Evolutionary conservation across 192 early-diverging fungal genomes (phyloP), one percentile per base, ranked within the genome.

Genomic region (Entrophospora sp.): DNA sequence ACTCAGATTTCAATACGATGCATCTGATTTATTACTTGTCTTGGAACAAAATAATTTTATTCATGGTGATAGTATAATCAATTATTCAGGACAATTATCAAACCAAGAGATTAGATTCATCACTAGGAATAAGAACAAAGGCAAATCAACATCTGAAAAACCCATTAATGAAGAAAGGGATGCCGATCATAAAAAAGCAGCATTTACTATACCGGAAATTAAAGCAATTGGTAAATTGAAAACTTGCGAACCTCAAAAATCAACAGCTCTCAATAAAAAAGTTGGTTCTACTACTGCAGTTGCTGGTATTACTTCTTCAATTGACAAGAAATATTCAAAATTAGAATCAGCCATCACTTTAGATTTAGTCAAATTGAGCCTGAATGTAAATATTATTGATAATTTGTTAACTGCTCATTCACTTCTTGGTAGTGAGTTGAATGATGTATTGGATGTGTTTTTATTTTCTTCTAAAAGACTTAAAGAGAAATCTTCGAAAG

Each of bases 371-470:
- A 70, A 79, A 6, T 67, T 82, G 68, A 72, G 70, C 5, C 42
- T 87, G 40, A 78, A 83, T 52, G 87, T 87, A 30, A 80, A 83
- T 55, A 77, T 92, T 66, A 68, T 92, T 53, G 89, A 91, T 45
- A 86, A 89, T 64, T 72, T 92, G n/a, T 64, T 91, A 18, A 92
- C 88, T 1, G 80, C 89, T 3, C 89, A 91, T 38, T 85, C 84
- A 4, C 72, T 89, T 4, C 64, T 92, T 53, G 87, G 86, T 25
- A 81, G 74, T 25, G 91, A 92, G 75, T 55, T 88, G 32, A 91
- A 83, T 66, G 91, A 92, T 57, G 66, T 89, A 27, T 64, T 89
- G 12, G 87, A 91, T 35, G 76, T 87, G 7, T 64, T 88, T 28
- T 20, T 70, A 16, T 84, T 85, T 62, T 79, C 75, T 40, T 58